Base-by-base conservation (phyloP, 371 early-diverging fungal species). In the Thermomucor indicae-seudaticae region DNA sequence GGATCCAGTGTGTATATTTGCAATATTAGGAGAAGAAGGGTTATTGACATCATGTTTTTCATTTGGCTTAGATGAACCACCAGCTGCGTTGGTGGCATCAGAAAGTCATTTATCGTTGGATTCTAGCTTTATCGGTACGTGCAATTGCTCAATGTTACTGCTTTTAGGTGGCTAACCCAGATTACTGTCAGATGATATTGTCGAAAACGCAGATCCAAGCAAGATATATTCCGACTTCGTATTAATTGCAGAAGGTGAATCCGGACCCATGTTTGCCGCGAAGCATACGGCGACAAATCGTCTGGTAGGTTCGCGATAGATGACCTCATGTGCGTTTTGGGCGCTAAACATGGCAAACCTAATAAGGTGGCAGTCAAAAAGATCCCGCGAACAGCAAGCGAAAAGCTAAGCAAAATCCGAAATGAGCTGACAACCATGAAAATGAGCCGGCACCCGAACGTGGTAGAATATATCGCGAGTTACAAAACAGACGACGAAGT, bases 341-440 rank as follows among this genome's bases (percentile, higher is more conserved):
- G n/a, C n/a, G n/a, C n/a, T n/a, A n/a, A n/a, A n/a, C n/a, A n/a
- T n/a, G n/a, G n/a, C n/a, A n/a, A n/a, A n/a, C n/a, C n/a, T n/a
- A n/a, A n/a, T n/a, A n/a, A 78, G 60, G 85, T 84, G 4, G 90
- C 89, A 0, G 75, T 90, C 56, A 90, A 90, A 75, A 80, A 86
- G 41, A 78, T 90, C 25, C 74, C 84, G 25, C 70, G 67, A 44
- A 63, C 79, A 2, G 81, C 77, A n/a, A 65, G 78, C 37, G 70
- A 79, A 38, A 85, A 88, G 61, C 68, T 89, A 54, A 73, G 71
- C 51, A 83, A 81, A 48, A 76, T 90, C 30, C 70, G 82, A 34
- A 83, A 84, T 28, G 90, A 90, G 58, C 61, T 90, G 27, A 72
- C 75, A 38, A 72, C 85, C 8, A 83, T 90, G 83, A 81, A 83